Evolutionary conservation across 2,329 filamentous ascomycete species (phyloP), one percentile per base, ranked within the genome.

Genomic region (Akanthomyces muscarius): DNA sequence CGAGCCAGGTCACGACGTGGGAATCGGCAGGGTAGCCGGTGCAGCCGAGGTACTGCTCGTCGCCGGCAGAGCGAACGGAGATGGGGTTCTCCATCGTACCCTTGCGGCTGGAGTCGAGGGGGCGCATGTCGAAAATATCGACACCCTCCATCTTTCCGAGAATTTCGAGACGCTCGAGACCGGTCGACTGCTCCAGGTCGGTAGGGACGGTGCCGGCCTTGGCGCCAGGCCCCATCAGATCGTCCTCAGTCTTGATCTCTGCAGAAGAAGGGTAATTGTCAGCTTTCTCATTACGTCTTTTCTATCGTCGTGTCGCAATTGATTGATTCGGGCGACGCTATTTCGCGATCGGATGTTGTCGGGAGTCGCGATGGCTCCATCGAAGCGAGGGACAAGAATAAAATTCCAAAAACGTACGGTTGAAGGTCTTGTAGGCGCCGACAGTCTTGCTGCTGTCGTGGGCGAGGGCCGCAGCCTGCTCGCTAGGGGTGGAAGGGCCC

Each of bases 71-170:
- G 80, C 89, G 90, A 77, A 99, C 92, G 63, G 89, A 74, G 75
- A 99, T 96, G 71, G 95, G 95, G 81, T 97, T 83, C 68, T 96
- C 85, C 73, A 97, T 78, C 65, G 95, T 98, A 91, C 94, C 94
- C 79, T 86, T 86, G 75, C 95, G 89, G 77, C 90, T 95, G 68
- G 94, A 84, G 77, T 98, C 95, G 71, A 99, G 86, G 67, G 95
- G 95, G 79, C 87, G 89, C 95, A 98, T 97, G 82, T 99, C 93
- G 83, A 99, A 99, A 76, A 98, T 84, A 76, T 99, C 95, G 72
- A 97, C 83, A 69, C 95, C 93, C 84, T 98, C 92, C 90, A 98
- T 97, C 88, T 99, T 99, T 81, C 95, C 95, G 77, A 99, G 85
- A 74, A 99, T 95, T 81, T 99, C 95, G 71, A 99, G 86, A 86